Base-by-base conservation (phyloP, 441 rosid genomes). In the Arabidopsis lyrata region DNA sequence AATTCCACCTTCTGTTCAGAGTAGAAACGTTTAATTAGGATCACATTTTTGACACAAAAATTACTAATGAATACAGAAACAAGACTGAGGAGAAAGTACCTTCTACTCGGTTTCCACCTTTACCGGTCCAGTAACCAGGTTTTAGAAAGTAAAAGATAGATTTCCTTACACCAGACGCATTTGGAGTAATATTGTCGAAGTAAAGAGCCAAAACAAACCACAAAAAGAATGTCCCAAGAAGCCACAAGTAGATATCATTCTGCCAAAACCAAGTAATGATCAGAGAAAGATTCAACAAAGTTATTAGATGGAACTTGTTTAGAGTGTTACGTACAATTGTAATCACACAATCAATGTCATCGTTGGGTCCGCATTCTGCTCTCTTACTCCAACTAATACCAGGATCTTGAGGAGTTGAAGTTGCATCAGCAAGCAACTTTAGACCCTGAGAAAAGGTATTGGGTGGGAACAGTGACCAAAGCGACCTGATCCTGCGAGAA, bases 391-490 rank as follows among this genome's bases (percentile, higher is more conserved):
- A 95, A 78, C 87, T 91, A 57, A 95, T 79, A 66, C 99, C 99
- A 41, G 74, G 68, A 77, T 80, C 86, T 76, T 70, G 82, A 6
- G 91, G 86, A 63, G 85, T 81, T 74, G 77, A 39, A 45, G 90
- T 86, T 34, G 97, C 98, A 13, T 45, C 72, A 50, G 86, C 73
- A 62, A 95, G 97, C 32, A 82, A 69, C n/a, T 61, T 48, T 42
- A 92, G 77, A 47, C 87, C 87, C 62, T 80, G 55, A 8, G 93
- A 88, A 35, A 91, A 90, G 76, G 92, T 93, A 87, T 90, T 92
- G 1, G 98, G 98, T 5, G 97, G 93, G 82, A 87, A 95, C 24
- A 95, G 48, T 15, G 98, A 92, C 99, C 99, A 95, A 79, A 91
- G 13, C 74, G 20, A 38, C 56, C 55, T 16, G 27, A n/a, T 20